Evolutionary conservation across 2,329 filamentous ascomycete species (phyloP), one percentile per base, ranked within the genome.

Genomic region (Diaporthe eres): DNA sequence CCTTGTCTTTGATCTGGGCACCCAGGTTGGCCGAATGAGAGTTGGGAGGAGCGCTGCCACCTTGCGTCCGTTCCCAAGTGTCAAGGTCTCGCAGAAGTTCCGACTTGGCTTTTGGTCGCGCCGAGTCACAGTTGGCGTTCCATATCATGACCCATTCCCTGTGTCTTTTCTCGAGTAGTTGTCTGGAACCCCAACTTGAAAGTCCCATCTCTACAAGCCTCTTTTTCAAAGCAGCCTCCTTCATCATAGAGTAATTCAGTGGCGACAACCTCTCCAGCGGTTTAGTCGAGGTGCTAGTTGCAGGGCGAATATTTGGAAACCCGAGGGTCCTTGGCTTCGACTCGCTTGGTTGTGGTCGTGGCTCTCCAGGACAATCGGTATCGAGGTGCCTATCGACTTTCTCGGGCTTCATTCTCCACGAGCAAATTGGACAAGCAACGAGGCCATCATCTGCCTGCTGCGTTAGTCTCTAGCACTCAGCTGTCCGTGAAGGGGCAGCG

Each of bases 111-210:
- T 93, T 94, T 0, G 95, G 95, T 2, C 87, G 87, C 49, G 90
- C 90, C 2, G 96, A 94, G 83, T 99, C 97, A 84, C 95, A 98
- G 82, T 99, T 99, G 15, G 97, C 94, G 83, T 99, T 99, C 94
- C 95, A 98, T 25, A 99, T 86, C 51, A 97, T 98, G 71, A 97
- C 89, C 96, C 96, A 99, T 84, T 99, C 97, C 34, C 91, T 94
- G 81, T 98, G 96, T 25, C 97, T 91, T 78, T 89, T 90, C 82
- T 96, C 93, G 72, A 98, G 87, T 1, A 96, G 87, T 61, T 89
- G 86, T 61, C 93, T 93, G 0, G 89, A 84, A 0, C 97, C 97
- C 76, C 86, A 88, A 13, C 88, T 90, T 0, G 95, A 93, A 74
- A 98, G 92, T 1, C 96, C 95, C 1, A 97, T 87, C 3, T 98